phyloP scores from a whole-genome alignment of 1,284 basidiomycete species.

The Naganishia cerealis region DNA sequence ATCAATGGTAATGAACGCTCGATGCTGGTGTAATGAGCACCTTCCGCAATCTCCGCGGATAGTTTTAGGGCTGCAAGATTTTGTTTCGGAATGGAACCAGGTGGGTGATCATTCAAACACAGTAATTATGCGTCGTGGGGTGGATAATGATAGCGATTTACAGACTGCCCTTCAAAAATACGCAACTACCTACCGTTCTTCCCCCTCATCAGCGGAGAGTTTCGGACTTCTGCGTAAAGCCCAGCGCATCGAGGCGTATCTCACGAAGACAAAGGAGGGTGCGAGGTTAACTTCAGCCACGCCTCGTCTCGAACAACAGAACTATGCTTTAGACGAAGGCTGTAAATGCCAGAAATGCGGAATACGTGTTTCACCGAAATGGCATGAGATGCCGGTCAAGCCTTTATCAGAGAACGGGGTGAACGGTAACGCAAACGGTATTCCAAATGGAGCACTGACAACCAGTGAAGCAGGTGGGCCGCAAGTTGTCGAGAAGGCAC shows the following conservation, averaged over 20 bases:
- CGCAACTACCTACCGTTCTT: conserved; percentile 77
- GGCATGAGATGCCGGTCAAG: conserved; percentile 39
- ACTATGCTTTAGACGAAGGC: not conserved
- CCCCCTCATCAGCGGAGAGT: conserved; percentile 62
- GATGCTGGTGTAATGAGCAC: conserved; percentile 77
- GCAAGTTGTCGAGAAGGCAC: not conserved
- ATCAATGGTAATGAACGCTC: conserved; percentile 13
- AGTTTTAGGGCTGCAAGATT: conserved; percentile 80
- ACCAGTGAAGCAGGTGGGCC: not conserved
- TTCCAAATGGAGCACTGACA: not conserved
- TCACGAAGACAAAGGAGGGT: conserved; percentile 24
- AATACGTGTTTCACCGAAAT: conserved; percentile 47
- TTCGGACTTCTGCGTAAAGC: conserved; percentile 84
- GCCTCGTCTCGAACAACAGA: not conserved
- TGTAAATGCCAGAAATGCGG: conserved; percentile 42
- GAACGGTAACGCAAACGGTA: conserved; percentile 14
- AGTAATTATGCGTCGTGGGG: not conserved
- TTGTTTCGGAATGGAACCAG: conserved; percentile 64
- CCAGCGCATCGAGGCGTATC: conserved; percentile 68
- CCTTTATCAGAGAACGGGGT: not conserved
- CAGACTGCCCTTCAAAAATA: conserved; percentile 85
- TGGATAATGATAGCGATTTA: not conserved
- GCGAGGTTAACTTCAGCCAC: not conserved
- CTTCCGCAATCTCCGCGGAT: conserved; percentile 57
- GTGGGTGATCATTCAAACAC: conserved; percentile 35